These are phyloP conservation scores for Ogataea methylovora DNA, from an alignment of 805 yeast species.

Conservation along the genomic window DNA sequence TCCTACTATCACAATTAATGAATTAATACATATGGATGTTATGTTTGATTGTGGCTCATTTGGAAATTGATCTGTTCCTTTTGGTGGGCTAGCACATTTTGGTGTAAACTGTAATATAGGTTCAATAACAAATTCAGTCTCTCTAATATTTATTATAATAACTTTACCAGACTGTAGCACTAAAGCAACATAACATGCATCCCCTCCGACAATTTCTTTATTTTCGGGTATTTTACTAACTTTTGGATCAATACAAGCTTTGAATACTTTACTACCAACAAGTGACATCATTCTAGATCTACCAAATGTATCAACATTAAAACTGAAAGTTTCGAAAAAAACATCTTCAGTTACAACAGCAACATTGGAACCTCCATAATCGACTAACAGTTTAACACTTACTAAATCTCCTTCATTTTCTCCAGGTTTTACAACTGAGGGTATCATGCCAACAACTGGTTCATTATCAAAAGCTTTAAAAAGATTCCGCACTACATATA, in stretches of 20 bases:
- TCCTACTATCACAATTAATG: conserved; percentile 28
- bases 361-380: conserved; percentile 23
- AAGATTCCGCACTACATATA: conserved; percentile 13
- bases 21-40: conserved; percentile 20
- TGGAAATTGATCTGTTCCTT: neutral
- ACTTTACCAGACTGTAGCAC: conserved; percentile 34
- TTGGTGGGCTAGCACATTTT: neutral
- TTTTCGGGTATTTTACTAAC: neutral
- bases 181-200: conserved; percentile 22
- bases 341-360: conserved; percentile 11
- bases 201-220: conserved; percentile 19
- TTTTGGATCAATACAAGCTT: conserved; percentile 18
- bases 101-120: conserved; percentile 17
- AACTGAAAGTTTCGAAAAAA: conserved; percentile 17
- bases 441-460: conserved; percentile 2
- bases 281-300: conserved; percentile 1
- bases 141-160: conserved; percentile 35
- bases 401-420: neutral
- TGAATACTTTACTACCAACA: conserved; percentile 9
- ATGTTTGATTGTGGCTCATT: conserved; percentile 2
- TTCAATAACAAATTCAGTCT: conserved; percentile 10
- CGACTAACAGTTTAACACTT: conserved; percentile 16
- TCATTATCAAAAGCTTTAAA: conserved; percentile 9
- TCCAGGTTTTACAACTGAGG: neutral
- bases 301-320: conserved; percentile 4